Base-by-base conservation (phyloP, 768 basidiomycete genomes). In the Lactarius pseudohatsudake region DNA sequence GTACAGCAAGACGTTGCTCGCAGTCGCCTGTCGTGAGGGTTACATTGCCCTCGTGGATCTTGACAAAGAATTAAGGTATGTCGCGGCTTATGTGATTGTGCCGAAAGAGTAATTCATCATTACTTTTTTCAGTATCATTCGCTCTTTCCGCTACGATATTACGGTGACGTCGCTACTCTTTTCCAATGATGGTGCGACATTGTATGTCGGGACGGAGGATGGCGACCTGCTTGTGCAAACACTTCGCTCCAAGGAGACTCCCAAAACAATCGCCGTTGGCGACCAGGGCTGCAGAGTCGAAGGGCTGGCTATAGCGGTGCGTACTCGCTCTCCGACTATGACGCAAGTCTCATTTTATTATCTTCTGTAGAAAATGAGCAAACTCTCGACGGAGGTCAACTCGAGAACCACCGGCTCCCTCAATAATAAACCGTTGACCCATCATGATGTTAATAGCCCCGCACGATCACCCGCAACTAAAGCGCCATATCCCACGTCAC, bases 1-100 rank as follows among this genome's bases (percentile, higher is more conserved):
- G 8, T 91, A 90, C 75, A 91, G 89, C 76, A 91, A 87, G 77
- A 87, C 86, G 2, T 77, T 92, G 40, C 79, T 88, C 30, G 86
- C 86, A 2, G 81, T 82, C 53, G 84, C 82, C 1, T 86, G 82
- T 50, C 77, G 81, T 15, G 78, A 75, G 4, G 89, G 89, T 1
- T 76, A 78, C 53, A 79, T 92, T 13, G 79, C 76, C 4, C 79
- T 91, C 9, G 76, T 91, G 58, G 91, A 92, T 72, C 72, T 92
- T 28, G 89, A 92, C 58, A 91, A 90, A 74, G 89, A 91, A 65
- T 86, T 86, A 70, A 82, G 84, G 90, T 90, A 71, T 55, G 82
- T 15, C 8, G 26, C n/a, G 38, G 40, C 74, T 28, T 8, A 18
- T 18, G 60, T 11, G 1, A 54, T 22, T 9, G 10, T 18, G 22